A percentile compares a stretch with the other conserved stretches of the same genome.
phyloP scores from a whole-genome alignment of 305 asterid species.

The Fraxinus sp. region DNA sequence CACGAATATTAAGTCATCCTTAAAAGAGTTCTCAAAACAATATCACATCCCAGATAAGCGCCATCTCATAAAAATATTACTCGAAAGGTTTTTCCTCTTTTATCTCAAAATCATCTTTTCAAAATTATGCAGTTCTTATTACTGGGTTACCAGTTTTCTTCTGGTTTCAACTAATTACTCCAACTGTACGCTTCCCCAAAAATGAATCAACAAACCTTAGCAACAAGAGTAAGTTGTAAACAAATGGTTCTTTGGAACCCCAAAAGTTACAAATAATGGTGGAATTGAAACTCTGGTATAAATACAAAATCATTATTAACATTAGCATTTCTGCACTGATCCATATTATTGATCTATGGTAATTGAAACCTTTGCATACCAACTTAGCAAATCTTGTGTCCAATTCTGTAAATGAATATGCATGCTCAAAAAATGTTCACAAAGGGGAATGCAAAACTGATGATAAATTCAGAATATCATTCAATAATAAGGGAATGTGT shows the following conservation, averaged over 20 bases:
- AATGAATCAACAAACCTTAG: background rate
- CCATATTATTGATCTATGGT: background rate
- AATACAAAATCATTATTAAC: background rate
- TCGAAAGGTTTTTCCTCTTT: background rate
- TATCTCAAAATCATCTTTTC: background rate
- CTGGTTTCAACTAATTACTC: background rate
- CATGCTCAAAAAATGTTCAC: background rate
- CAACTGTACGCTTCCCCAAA: background rate
- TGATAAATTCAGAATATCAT: background rate
- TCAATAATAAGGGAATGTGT: background rate
- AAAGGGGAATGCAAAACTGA: background rate
- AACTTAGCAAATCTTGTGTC: background rate
- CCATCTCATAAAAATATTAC: background rate
- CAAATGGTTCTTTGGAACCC: too few species aligned
- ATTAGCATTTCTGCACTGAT: background rate
- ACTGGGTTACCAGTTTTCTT: background rate
- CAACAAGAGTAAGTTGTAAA: background rate
- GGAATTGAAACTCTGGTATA: too few species aligned
- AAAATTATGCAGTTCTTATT: background rate
- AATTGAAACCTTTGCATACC: background rate
- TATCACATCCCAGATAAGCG: background rate
- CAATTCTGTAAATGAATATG: background rate
- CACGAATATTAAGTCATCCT: background rate
- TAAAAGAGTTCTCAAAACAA: background rate
- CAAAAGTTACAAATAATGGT: too few species aligned